Base-by-base conservation (phyloP, 371 early-diverging fungal species). In the Zopfochytrium polystomum region DNA sequence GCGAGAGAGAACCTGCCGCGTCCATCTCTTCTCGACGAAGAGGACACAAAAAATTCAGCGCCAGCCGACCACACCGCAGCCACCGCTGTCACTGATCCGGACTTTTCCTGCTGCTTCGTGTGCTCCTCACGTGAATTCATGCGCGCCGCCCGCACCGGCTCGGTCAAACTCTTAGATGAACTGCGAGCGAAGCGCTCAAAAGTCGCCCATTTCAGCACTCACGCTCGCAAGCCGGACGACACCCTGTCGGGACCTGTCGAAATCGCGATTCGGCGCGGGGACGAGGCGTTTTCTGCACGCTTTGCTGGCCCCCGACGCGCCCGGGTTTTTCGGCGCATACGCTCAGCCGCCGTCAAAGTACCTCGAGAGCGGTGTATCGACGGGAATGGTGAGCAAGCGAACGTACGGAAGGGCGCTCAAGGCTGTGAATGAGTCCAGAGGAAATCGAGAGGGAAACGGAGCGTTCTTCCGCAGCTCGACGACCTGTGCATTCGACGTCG, bases 351-450 rank as follows among this genome's bases (percentile, higher is more conserved):
- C 66, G 51, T 29, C 32, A 26, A 9, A 65, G 69, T 3, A 78
- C 74, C 7, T 13, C 23, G 2, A n/a, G 38, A 60, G 68, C 15
- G 65, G 50, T 2, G 55, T 58, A 1, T 61, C 66, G 23, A 81
- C 81, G 13, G 83, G 82, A 0, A 71, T 62, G 60, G 67, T 71
- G 34, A 70, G 73, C 57, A 69, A 63, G 23, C 42, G 49, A n/a
- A 66, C 74, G 7, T 79, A 75, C 60, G 74, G 76, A 38, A 76
- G 68, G 38, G 67, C 59, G 35, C 52, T 78, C 56, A 81, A 78
- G 60, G 53, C 68, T 44, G 85, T 85, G 1, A 79, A 83, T 58
- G 80, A 82, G 42, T 80, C 84, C 1, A 80, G 86, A 64, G 86
- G 86, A 38, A 85, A 85, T 45, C 68, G 84, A 3, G 74, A 80